These are phyloP conservation scores for Paracoccidioides lutzii DNA, from an alignment of 2,329 filamentous ascomycete species.

Conservation along the genomic window DNA sequence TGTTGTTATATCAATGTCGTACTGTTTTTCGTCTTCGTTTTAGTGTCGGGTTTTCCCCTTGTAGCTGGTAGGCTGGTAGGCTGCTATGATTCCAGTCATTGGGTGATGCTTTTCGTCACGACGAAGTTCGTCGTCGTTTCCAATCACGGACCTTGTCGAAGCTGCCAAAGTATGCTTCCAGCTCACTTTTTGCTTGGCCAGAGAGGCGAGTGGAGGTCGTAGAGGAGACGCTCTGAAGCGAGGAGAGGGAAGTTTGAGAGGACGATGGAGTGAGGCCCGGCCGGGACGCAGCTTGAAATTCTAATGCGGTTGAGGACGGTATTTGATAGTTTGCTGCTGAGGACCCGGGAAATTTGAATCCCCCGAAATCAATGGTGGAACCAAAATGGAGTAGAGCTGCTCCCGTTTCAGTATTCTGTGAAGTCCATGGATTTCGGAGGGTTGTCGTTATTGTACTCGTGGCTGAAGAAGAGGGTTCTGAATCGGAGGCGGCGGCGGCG, in stretches of 20 bases:
- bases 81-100: neutral
- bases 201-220: constrained; percentile 47
- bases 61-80: neutral
- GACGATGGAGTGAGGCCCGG: constrained; percentile 45
- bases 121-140: constrained; percentile 28
- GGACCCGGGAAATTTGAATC: constrained; percentile 38
- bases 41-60: no score
- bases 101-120: constrained; percentile 6
- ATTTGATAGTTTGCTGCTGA: constrained; percentile 15
- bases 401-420: constrained; percentile 17
- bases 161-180: constrained; percentile 73
- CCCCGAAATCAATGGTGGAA: constrained; percentile 62
- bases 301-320: constrained; percentile 16
- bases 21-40: neutral
- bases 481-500: constrained; percentile 39
- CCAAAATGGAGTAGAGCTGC: constrained; percentile 50
- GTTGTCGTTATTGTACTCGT: constrained; percentile 9
- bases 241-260: constrained; percentile 73
- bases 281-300: constrained; percentile 2
- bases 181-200: constrained; percentile 62
- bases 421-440: constrained; percentile 12
- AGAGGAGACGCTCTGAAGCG: constrained; percentile 53
- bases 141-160: constrained; percentile 65
- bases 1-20: neutral
- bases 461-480: constrained; percentile 18